Percentiles rank a stretch among this genome's conserved stretches.
Evolutionary conservation across 305 asterid genomes (phyloP).

Genomic region (Fraxinus platypoda): DNA sequence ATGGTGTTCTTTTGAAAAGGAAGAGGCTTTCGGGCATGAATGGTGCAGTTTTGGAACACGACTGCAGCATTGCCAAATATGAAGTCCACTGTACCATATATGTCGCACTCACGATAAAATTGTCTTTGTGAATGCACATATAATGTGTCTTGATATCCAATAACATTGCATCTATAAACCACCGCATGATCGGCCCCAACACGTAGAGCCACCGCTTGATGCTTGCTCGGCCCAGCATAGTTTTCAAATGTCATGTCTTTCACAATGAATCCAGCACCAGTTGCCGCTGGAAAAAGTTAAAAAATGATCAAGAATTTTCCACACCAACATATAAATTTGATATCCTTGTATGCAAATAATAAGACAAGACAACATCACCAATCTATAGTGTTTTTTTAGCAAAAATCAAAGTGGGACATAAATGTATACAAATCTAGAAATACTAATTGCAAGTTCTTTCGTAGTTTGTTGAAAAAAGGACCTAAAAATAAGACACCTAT

Average conservation of each 20-base stretch:
- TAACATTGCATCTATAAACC: conserved; percentile 71
- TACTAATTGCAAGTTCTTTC: background rate
- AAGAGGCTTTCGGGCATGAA: conserved; percentile 72
- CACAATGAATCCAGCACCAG: conserved; percentile 92
- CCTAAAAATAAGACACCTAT: conserved; percentile 19
- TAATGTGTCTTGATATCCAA: conserved; percentile 89
- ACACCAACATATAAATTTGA: too few species aligned
- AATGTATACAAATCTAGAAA: background rate
- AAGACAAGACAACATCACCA: background rate
- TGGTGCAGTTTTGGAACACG: conserved; percentile 82
- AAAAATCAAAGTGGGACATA: background rate
- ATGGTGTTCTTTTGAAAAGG: conserved; percentile 69
- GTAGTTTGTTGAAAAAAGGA: conserved; percentile 12
- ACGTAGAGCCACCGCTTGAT: conserved; percentile 95
- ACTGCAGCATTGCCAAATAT: conserved; percentile 97
- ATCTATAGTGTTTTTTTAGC: background rate
- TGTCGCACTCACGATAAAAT: conserved; percentile 82
- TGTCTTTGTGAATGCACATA: conserved; percentile 89
- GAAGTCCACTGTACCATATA: conserved; percentile 94
- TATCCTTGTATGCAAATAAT: background rate
- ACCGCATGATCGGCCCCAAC: conserved; percentile 90
- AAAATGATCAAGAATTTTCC: background rate
- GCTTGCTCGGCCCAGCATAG: conserved; percentile 82
- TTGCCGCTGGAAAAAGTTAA: conserved; percentile 57
- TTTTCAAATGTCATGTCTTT: conserved; percentile 84